Base-by-base conservation (phyloP, 371 early-diverging fungal species). In the Zancudomyces culisetae region DNA sequence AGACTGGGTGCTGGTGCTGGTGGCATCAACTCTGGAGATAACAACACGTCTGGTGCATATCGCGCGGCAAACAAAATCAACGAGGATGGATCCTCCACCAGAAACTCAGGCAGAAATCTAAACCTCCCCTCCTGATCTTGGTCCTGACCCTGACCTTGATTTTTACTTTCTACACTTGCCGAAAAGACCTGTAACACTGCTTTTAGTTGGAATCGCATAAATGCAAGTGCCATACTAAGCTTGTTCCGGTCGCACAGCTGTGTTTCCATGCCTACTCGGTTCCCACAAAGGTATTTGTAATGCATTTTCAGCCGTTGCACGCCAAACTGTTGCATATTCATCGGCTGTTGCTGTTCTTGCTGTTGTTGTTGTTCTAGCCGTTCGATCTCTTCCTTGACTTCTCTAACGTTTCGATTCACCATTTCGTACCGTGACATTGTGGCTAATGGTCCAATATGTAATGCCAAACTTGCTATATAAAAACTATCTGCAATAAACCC, bases 401-500 rank as follows among this genome's bases (percentile, higher is more conserved):
- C 85, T 13, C 70, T 64, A 15, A 83, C 64, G 30, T 81, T 76
- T 56, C 79, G 74, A 15, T 77, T 65, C 41, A 83, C 69, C 3
- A 73, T 71, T 51, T 72, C 70, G 56, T 79, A 90, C 41, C 75
- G 75, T 15, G 77, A 73, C 46, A 81, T 67, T 19, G 73, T 75
- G 43, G 81, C 74, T 35, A 89, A 66, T 3, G 83, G 71, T 0
- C 91, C 92, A 51, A 82, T 78, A 62, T 93, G 93, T 55, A 83
- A 70, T 18, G 78, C 73, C 1, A 73, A 66, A 18, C 87, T 63
- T 0, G 92, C 80, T 19, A 90, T 59, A 56, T 77, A 87, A 60
- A 94, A 95, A 10, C 80, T 64, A 45, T 94, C 90, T 1, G 92
- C 75, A 45, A 94, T 84, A 58, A 97, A 97, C 51, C 58, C 27